A percentile compares a stretch with the other conserved stretches of the same genome.
These are phyloP conservation scores for Domatiomyces globalis DNA, from an alignment of 2,329 filamentous ascomycete genomes.

Conservation along the genomic window DNA sequence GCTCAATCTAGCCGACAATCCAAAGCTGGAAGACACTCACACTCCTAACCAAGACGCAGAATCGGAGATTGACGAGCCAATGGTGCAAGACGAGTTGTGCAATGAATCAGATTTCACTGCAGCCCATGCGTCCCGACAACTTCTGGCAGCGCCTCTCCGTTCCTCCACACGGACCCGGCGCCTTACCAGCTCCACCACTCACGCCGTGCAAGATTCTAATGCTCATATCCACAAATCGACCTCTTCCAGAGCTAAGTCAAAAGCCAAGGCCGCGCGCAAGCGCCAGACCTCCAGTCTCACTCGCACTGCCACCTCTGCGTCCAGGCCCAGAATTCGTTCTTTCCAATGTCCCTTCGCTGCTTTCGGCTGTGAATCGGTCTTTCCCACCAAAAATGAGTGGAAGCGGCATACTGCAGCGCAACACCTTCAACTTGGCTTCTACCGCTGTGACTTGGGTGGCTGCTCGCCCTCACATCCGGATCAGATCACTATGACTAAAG, in stretches of 20 bases:
- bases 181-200: neutral
- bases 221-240: neutral
- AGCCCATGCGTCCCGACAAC: no score
- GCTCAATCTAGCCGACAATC: neutral
- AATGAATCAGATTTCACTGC: neutral
- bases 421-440: constrained; percentile 61
- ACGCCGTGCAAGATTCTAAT: neutral
- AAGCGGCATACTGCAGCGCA: constrained; percentile 75
- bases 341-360: constrained; percentile 67
- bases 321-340: constrained; percentile 21
- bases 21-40: neutral
- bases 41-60: neutral
- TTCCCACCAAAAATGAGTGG: constrained; percentile 85
- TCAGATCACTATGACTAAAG: constrained; percentile 1
- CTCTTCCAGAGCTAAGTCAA: constrained; percentile 3
- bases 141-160: neutral
- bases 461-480: constrained; percentile 30
- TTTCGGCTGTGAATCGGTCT: constrained; percentile 60
- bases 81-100: neutral
- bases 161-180: neutral
- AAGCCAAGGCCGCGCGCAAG: constrained; percentile 1
- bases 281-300: neutral
- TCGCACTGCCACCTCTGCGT: neutral
- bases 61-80: neutral
- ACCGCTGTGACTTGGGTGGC: constrained; percentile 55